These are phyloP conservation scores for Cymodocea nodosa DNA, from an alignment of 116 monocot species.

Conservation along the genomic window DNA sequence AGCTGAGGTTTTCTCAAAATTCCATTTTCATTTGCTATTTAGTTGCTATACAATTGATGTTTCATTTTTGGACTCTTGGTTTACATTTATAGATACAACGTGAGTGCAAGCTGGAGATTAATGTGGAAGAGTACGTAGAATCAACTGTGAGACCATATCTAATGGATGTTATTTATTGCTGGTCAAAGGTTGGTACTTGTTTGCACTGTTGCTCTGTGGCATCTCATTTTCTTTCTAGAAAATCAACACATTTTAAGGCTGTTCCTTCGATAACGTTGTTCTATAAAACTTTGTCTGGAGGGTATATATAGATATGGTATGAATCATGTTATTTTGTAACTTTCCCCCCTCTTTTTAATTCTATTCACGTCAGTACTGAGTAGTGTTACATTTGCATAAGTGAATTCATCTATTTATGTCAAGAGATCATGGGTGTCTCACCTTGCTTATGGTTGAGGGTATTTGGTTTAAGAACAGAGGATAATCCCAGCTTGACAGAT, in stretches of 20 bases:
- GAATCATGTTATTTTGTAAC: too few species aligned
- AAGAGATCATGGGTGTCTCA: too few species aligned
- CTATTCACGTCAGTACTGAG: too few species aligned
- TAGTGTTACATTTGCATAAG: too few species aligned
- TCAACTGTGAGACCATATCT: slow-evolving; percentile 79
- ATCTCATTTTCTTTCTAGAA: not conserved
- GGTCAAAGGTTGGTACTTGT: slow-evolving; percentile 74
- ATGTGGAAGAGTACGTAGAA: slow-evolving; percentile 99
- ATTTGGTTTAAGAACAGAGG: too few species aligned
- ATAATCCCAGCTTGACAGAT: too few species aligned
- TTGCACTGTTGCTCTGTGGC: not conserved
- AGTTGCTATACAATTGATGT: not conserved
- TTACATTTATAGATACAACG: slow-evolving; percentile 63
- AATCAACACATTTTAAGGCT: not conserved
- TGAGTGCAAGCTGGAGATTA: slow-evolving; percentile 94
- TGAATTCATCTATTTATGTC: too few species aligned
- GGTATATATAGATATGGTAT: too few species aligned
- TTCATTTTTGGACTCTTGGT: slow-evolving; percentile 1
- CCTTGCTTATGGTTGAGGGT: too few species aligned
- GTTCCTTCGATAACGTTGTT: not conserved
- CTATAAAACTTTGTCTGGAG: too few species aligned
- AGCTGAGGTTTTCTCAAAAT: slow-evolving; percentile 53
- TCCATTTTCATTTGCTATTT: not conserved
- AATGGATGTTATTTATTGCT: slow-evolving; percentile 99
- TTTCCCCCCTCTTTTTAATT: too few species aligned